Evolutionary conservation across 2,329 filamentous ascomycete species (phyloP), one percentile per base, ranked within the genome.

Genomic region (Paraphoma chrysanthemicola): DNA sequence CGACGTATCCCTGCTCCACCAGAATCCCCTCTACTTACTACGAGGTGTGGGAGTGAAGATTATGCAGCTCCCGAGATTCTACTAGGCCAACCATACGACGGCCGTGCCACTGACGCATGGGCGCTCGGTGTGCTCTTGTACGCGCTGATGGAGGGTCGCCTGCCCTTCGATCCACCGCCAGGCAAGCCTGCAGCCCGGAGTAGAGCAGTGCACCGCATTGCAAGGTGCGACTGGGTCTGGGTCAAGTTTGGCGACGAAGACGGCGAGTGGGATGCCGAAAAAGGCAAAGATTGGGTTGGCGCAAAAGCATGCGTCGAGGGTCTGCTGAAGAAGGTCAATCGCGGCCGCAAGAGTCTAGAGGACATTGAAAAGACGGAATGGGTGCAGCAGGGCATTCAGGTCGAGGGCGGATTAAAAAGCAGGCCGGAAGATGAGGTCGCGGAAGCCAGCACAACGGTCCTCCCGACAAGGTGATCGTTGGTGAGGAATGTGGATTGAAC

Each of bases 61-160:
- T 99, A 99, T 73, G 94, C 94, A 1, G 94, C 95, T 0, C 95
- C 95, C 0, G 95, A 99, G 75, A 93, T 99, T 44, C 89, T 99
- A 51, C 92, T 99, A 83, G 94, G 94, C 23, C 92, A 97, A 71
- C 88, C 92, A 7, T 99, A 99, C 73, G 93, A 98, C 73, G 95
- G 95, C 31, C 91, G 92, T 38, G 87, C 90, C 1, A 97, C 91
- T 0, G 95, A 99, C 73, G 93, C 92, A 9, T 99, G 95, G 95
- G 96, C 94, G 0, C 83, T 98, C 1, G 95, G 95, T 49, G 95
- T 99, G 1, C 81, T 98, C 2, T 84, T 98, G 0, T 99, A 98
- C 73, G 93, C 95, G 1, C 85, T 98, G 3, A 89, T 98, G 76
- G 95, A 99, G 78, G 90, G 90, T n/a, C 86, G 94, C 29, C 80